Conservation (phyloP, 2,329 filamentous ascomycete genomes). For the Stagonosporopsis tanaceti region DNA sequence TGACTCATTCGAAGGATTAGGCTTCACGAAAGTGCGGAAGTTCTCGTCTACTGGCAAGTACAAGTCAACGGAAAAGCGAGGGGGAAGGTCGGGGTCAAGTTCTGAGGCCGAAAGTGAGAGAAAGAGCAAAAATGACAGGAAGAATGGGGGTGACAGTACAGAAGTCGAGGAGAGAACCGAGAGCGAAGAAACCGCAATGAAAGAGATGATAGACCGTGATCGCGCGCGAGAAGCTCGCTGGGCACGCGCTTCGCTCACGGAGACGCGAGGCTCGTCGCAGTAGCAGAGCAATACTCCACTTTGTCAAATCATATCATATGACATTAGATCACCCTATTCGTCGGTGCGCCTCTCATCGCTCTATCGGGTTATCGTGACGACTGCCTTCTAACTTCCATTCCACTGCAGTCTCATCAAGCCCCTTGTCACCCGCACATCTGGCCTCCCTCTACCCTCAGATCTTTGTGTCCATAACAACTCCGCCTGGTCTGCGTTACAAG, state of each 20-base stretch:
- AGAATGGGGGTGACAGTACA: neutral
- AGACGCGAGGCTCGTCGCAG: neutral
- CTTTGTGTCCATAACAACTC: neutral
- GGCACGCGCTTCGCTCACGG: neutral
- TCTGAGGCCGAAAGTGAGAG: neutral
- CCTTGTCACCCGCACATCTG: neutral
- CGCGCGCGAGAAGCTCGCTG: conserved; percentile 1
- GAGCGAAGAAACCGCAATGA: neutral
- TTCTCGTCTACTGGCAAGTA: conserved; percentile 8
- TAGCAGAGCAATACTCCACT: neutral
- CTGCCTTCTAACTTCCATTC: neutral
- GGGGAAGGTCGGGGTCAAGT: neutral
- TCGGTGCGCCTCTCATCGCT: neutral
- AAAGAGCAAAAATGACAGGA: neutral
- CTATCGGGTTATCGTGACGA: neutral
- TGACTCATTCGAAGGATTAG: neutral
- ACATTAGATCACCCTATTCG: neutral
- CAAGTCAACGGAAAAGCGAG: neutral
- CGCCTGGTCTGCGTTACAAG: no score
- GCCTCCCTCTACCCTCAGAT: neutral
- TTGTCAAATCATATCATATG: neutral
- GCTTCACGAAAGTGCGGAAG: neutral
- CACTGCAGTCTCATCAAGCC: neutral
- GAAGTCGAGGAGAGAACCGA: neutral
- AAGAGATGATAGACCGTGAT: conserved; percentile 4